These are phyloP conservation scores for Ploettnerulaceae sp. DNA, from an alignment of 2,329 filamentous ascomycete genomes.

Conservation along the genomic window DNA sequence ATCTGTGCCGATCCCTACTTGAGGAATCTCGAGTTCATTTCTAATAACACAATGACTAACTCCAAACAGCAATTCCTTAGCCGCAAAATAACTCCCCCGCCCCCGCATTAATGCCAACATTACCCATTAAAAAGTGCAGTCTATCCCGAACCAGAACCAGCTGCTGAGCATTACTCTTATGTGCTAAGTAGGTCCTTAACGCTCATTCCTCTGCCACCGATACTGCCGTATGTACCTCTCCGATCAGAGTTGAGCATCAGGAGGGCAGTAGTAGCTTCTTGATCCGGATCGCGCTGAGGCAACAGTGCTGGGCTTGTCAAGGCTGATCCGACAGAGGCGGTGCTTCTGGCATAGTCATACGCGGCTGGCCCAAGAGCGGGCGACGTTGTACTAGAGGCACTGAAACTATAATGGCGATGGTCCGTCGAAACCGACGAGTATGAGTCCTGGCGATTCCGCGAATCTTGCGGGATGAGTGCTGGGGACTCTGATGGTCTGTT, in stretches of 20 bases:
- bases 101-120: background rate
- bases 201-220: conserved; percentile 45
- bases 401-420: conserved; percentile 47
- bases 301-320: conserved; percentile 54
- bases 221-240: conserved; percentile 28
- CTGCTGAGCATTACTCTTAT: conserved; percentile 27
- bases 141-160: background rate
- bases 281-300: conserved; percentile 52
- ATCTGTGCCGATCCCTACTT: too few species aligned
- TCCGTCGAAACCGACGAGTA: conserved; percentile 47
- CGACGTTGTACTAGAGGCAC: conserved; percentile 46
- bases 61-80: background rate
- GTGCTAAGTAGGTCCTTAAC: conserved; percentile 50
- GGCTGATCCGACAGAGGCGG: conserved; percentile 40
- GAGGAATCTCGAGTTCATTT: too few species aligned
- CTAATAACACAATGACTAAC: background rate
- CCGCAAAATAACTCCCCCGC: background rate
- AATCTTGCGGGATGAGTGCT: conserved; percentile 43
- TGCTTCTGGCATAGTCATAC: conserved; percentile 41
- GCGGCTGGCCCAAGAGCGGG: conserved; percentile 52
- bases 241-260: conserved; percentile 84
- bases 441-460: conserved; percentile 44
- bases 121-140: background rate
- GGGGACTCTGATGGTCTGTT: conserved; percentile 50
- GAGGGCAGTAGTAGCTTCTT: conserved; percentile 72